Base-by-base conservation (phyloP, 2,329 filamentous ascomycete genomes). In the Sporothrix globosa region DNA sequence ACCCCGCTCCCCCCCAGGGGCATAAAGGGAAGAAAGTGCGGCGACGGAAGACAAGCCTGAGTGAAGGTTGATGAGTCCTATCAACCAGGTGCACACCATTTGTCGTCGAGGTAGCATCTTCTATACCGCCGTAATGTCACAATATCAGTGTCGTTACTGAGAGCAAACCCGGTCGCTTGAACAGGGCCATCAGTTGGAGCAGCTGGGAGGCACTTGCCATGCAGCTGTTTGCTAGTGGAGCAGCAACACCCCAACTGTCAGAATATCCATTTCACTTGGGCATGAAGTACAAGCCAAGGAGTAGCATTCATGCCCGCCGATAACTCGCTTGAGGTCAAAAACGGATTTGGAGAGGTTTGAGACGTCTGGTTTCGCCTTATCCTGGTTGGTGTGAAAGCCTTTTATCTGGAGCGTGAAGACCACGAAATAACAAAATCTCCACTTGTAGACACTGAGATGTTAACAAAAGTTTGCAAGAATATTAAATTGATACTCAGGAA, bases 1-100 rank as follows among this genome's bases (percentile, higher is more conserved):
- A 63, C 39, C 58, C 58, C 58, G 58, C 58, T 61, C 58, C 58
- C 58, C 58, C 17, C 58, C 11, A 17, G 58, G n/a, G 41, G 11
- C 58, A 46, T 27, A 17, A 63, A 27, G 39, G 41, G 21, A 46
- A 13, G 17, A 41, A 58, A 21, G 54, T 30, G 30, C 30, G 13
- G 30, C 17, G 41, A 58, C 10, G 54, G 17, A 44, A 10, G 21
- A 27, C 21, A 17, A 46, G 17, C 3, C 34, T 7, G 19, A 41
- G 17, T 10, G n/a, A 11, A 46, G 11, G 2, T 14, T 63, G 58
- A 7, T 39, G 24, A 63, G 17, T 27, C 27, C 30, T 58, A 10
- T n/a, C 58, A 44, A 46, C 21, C 41, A 24, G 58, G 24, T 27
- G 58, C 11, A 41, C 21, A 46, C 6, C n/a, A 27, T 3, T n/a